Conservation (phyloP, 179 eudicot genomes). For the Beta macrorhiza region DNA sequence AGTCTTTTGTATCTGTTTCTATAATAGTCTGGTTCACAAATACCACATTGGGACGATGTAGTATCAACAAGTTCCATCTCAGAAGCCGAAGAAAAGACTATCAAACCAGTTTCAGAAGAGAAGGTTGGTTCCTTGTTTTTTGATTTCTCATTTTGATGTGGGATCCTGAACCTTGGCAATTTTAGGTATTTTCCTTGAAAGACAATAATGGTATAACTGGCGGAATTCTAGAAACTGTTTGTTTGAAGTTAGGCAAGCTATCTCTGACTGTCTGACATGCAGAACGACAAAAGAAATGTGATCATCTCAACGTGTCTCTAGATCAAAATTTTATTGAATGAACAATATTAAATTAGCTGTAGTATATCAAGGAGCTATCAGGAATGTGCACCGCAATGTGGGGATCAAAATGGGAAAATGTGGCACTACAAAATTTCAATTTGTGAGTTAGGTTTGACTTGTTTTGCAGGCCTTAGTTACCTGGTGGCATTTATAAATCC, state of each 20-base stretch:
- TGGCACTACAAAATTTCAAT: neutral
- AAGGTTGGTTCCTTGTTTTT: slow-evolving; percentile 39
- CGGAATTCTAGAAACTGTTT: slow-evolving; percentile 58
- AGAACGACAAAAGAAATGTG: slow-evolving; percentile 51
- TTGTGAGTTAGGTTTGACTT: neutral
- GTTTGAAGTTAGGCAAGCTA: slow-evolving; percentile 56
- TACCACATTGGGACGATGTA: slow-evolving; percentile 54
- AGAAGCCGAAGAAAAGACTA: slow-evolving; percentile 78
- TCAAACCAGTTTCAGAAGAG: slow-evolving; percentile 59
- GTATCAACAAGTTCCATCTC: slow-evolving; percentile 45
- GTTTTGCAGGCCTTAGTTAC: slow-evolving; percentile 1
- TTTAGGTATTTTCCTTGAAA: slow-evolving; percentile 30
- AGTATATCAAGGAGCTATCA: neutral
- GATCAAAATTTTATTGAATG: neutral
- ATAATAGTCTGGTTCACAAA: slow-evolving; percentile 41
- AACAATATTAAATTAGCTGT: neutral
- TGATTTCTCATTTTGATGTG: neutral
- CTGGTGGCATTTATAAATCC: neutral
- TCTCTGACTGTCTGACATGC: slow-evolving; percentile 56
- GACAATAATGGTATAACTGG: slow-evolving; percentile 33
- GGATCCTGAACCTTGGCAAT: neutral
- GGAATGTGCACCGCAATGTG: neutral
- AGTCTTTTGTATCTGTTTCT: slow-evolving; percentile 13
- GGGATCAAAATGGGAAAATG: neutral
- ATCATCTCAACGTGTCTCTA: slow-evolving; percentile 12